Percentiles rank a stretch among this genome's conserved stretches.
phyloP scores from a whole-genome alignment of 768 basidiomycete species.

The Kwoniella dendrophila region DNA sequence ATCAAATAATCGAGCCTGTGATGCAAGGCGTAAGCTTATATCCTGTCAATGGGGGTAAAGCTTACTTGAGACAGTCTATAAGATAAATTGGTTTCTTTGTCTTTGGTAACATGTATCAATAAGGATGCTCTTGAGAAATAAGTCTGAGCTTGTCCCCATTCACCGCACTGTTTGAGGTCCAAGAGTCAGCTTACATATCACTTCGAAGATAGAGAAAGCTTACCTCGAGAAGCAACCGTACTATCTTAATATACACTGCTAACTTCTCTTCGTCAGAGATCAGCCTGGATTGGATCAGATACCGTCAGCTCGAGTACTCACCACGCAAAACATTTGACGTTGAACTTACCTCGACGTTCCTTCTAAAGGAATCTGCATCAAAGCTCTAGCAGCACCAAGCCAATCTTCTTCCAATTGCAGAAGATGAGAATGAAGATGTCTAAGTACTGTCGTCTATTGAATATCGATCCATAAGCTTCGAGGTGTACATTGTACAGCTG shows the following conservation, averaged over 20 bases:
- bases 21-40: slow-evolving; percentile 9
- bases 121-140: slow-evolving; percentile 96
- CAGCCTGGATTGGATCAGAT: slow-evolving; percentile 60
- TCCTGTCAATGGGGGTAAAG: background rate
- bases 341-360: slow-evolving; percentile 73
- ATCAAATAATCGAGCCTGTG: slow-evolving; percentile 89
- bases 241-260: slow-evolving; percentile 86
- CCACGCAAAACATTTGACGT: background rate
- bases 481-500: too few species aligned
- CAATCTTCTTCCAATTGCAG: slow-evolving; percentile 89
- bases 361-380: slow-evolving; percentile 91
- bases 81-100: slow-evolving; percentile 67
- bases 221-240: slow-evolving; percentile 82
- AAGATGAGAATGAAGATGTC: slow-evolving; percentile 88
- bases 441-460: slow-evolving; percentile 72
- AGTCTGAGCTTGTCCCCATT: slow-evolving; percentile 95
- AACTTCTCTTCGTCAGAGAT: slow-evolving; percentile 83
- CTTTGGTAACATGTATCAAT: slow-evolving; percentile 74
- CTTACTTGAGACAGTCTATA: slow-evolving; percentile 54
- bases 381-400: slow-evolving; percentile 85
- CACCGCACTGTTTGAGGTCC: slow-evolving; percentile 65
- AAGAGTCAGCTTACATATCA: slow-evolving; percentile 15
- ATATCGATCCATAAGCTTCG: too few species aligned
- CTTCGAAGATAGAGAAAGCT: slow-evolving; percentile 5
- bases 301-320: slow-evolving; percentile 9